Evolutionary conservation across 176 grass and related monocot genomes (phyloP).

Genomic region (Juncus inflexus): DNA sequence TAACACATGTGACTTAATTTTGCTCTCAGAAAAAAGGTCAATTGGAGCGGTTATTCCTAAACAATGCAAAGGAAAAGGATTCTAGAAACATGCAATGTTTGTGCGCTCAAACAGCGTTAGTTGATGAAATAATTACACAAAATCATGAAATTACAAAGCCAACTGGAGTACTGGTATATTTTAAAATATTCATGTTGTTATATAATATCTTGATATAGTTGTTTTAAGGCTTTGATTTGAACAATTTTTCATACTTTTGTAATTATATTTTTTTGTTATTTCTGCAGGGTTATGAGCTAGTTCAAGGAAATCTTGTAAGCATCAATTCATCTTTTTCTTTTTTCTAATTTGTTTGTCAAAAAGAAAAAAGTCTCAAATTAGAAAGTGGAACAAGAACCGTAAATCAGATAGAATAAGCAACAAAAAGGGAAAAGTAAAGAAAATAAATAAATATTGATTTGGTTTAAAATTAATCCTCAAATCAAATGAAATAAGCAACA

Average conservation of each 20-base stretch:
- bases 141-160: slow-evolving; percentile 41
- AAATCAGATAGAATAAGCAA: no score
- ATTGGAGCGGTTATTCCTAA: slow-evolving; percentile 19
- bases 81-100: slow-evolving; percentile 30
- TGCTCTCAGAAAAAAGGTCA: slow-evolving; percentile 36
- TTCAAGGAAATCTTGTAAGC: slow-evolving; percentile 93
- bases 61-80: slow-evolving; percentile 29
- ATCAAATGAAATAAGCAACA: no score
- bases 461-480: no score
- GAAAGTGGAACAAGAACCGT: background rate
- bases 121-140: slow-evolving; percentile 39
- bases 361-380: background rate
- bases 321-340: background rate
- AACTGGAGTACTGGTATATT: slow-evolving; percentile 57
- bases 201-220: no score
- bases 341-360: background rate
- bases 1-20: background rate
- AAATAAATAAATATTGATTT: no score
- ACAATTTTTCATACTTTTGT: background rate
- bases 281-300: slow-evolving; percentile 80
- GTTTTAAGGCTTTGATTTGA: no score
- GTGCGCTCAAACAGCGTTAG: slow-evolving; percentile 49
- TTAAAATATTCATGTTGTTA: background rate
- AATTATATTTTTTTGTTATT: slow-evolving; percentile 22
- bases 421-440: no score